Conservation (phyloP, 2,329 filamentous ascomycete genomes). For the Beauveria pseudobassiana region DNA sequence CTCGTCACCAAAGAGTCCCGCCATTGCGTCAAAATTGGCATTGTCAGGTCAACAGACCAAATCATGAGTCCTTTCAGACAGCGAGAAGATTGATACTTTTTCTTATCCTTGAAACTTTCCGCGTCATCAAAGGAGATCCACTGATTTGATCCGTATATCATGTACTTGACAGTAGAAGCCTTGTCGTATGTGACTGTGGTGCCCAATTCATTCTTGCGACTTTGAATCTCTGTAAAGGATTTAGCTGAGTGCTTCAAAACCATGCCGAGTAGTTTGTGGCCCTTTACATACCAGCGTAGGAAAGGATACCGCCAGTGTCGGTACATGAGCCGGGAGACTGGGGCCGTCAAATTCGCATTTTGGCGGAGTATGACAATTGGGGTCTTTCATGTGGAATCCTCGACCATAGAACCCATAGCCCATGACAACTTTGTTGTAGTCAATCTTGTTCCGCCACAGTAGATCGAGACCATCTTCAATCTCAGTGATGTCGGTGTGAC, state of each 20-base stretch:
- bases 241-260: neutral
- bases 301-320: constrained; percentile 23
- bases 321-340: constrained; percentile 21
- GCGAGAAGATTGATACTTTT: constrained; percentile 10
- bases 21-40: constrained; percentile 16
- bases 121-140: constrained; percentile 32
- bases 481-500: constrained; percentile 34
- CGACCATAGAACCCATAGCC: constrained; percentile 34
- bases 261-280: neutral
- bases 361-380: neutral
- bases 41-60: constrained; percentile 22
- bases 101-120: constrained; percentile 18
- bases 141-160: constrained; percentile 25
- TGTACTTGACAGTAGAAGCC: constrained; percentile 25
- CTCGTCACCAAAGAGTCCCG: constrained; percentile 17
- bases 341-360: constrained; percentile 16
- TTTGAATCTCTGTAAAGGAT: constrained; percentile 24
- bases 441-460: constrained; percentile 32
- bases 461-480: constrained; percentile 31
- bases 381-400: constrained; percentile 11
- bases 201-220: constrained; percentile 16
- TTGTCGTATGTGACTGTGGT: constrained; percentile 18
- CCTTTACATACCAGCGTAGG: constrained; percentile 9
- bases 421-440: constrained; percentile 30
- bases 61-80: constrained; percentile 21